Evolutionary conservation across 306 rosid genomes (phyloP).

Genomic region (Glycyrrhiza uralensis): DNA sequence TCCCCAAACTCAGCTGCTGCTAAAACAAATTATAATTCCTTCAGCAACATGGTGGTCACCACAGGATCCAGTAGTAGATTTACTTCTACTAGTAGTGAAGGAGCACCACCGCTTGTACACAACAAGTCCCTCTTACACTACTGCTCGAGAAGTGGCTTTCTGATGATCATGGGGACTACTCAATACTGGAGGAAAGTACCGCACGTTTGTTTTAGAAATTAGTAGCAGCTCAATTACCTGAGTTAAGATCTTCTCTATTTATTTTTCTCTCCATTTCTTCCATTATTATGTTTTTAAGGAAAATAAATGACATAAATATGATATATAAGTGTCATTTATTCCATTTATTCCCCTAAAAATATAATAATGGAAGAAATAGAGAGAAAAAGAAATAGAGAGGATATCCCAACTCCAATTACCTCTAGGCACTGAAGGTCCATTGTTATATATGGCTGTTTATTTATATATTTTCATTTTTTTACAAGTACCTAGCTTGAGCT

Average conservation of each 20-base stretch:
- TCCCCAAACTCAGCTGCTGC: slow-evolving; percentile 40
- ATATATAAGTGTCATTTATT: too few species aligned
- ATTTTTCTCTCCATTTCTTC: too few species aligned
- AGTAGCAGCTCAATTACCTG: neutral
- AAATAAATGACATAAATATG: too few species aligned
- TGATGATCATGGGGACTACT: slow-evolving; percentile 59
- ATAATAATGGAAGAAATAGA: too few species aligned
- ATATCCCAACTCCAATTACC: too few species aligned
- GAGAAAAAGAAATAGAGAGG: too few species aligned
- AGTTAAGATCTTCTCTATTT: too few species aligned
- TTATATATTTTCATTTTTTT: neutral
- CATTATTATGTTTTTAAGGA: too few species aligned
- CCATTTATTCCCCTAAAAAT: too few species aligned
- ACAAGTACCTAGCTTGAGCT: neutral
- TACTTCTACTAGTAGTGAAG: too few species aligned
- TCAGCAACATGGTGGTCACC: slow-evolving; percentile 11
- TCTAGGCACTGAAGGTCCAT: neutral
- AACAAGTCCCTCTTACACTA: slow-evolving; percentile 59
- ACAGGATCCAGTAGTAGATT: slow-evolving; percentile 36
- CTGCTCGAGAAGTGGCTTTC: slow-evolving; percentile 88
- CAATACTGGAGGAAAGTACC: slow-evolving; percentile 42
- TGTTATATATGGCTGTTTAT: neutral
- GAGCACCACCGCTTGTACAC: slow-evolving; percentile 33
- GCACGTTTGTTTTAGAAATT: slow-evolving; percentile 46
- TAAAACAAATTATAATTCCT: slow-evolving; percentile 18